These are phyloP conservation scores for Phylloporus sp. DNA, from an alignment of 768 basidiomycete species.

Conservation along the genomic window DNA sequence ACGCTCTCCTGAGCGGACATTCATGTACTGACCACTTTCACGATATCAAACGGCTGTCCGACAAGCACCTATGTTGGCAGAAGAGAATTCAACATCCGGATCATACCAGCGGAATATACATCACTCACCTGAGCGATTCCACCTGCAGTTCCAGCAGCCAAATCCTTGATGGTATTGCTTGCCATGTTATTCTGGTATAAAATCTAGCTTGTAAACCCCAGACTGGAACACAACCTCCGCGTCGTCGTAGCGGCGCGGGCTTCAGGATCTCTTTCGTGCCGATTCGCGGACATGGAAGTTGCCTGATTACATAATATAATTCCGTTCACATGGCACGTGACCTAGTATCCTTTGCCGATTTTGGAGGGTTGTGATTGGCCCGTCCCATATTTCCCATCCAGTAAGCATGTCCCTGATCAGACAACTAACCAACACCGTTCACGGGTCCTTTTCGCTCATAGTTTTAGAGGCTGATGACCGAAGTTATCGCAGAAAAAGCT, in stretches of 20 bases:
- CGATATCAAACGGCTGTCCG: constrained; percentile 94
- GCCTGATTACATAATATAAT: constrained; percentile 6
- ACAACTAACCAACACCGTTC: constrained; percentile 4
- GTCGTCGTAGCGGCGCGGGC: not conserved
- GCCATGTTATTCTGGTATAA: constrained; percentile 23
- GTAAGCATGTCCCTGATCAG: constrained; percentile 11
- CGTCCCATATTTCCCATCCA: not conserved
- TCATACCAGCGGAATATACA: not conserved
- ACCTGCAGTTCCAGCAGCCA: constrained; percentile 87
- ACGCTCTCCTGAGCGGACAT: not conserved
- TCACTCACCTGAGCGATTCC: constrained; percentile 75
- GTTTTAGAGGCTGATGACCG: constrained; percentile 12
- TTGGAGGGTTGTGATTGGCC: constrained; percentile 6
- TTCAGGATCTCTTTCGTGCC: constrained; percentile 1
- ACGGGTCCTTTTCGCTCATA: constrained; percentile 5
- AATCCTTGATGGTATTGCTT: constrained; percentile 73
- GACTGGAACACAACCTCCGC: not conserved
- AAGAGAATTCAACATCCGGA: constrained; percentile 1
- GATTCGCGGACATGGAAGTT: constrained; percentile 22
- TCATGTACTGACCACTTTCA: constrained; percentile 77
- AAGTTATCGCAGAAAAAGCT: constrained; percentile 5
- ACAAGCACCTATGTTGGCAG: constrained; percentile 62
- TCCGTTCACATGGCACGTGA: constrained; percentile 14
- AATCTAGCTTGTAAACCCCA: not conserved
- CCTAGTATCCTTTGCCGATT: not conserved